These are phyloP conservation scores for Arachnopeziza araneosa DNA, from an alignment of 2,329 filamentous ascomycete species.

Conservation along the genomic window DNA sequence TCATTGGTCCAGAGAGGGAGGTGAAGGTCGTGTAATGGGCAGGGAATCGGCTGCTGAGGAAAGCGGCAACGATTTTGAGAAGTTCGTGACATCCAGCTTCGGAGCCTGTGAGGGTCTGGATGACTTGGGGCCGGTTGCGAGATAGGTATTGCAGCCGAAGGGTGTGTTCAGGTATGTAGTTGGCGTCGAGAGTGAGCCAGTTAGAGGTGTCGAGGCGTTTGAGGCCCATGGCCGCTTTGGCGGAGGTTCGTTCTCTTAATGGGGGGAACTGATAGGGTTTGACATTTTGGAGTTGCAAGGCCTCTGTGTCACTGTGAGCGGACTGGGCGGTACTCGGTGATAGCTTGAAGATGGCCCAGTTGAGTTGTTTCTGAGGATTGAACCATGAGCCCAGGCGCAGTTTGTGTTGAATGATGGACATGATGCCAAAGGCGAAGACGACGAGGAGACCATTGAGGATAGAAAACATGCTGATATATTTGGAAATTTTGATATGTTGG, in stretches of 20 bases:
- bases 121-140: conserved; percentile 35
- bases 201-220: conserved; percentile 39
- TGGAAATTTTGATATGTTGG: background rate
- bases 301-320: conserved; percentile 4
- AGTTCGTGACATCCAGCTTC: conserved; percentile 42
- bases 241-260: conserved; percentile 13
- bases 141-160: conserved; percentile 37
- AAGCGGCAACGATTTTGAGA: conserved; percentile 39
- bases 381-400: background rate
- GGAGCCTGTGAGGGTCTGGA: conserved; percentile 40
- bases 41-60: conserved; percentile 39
- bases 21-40: conserved; percentile 36
- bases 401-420: background rate
- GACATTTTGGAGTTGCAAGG: conserved; percentile 11
- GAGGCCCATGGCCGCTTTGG: conserved; percentile 42
- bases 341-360: background rate
- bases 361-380: background rate
- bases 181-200: conserved; percentile 44
- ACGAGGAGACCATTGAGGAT: background rate
- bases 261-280: conserved; percentile 12
- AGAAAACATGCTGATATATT: background rate
- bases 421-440: background rate
- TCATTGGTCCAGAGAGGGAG: conserved; percentile 27
- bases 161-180: conserved; percentile 39
- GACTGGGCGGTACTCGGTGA: background rate